Evolutionary conservation across 345 rosid genomes (phyloP).

Genomic region (Melaleuca alternifolia): DNA sequence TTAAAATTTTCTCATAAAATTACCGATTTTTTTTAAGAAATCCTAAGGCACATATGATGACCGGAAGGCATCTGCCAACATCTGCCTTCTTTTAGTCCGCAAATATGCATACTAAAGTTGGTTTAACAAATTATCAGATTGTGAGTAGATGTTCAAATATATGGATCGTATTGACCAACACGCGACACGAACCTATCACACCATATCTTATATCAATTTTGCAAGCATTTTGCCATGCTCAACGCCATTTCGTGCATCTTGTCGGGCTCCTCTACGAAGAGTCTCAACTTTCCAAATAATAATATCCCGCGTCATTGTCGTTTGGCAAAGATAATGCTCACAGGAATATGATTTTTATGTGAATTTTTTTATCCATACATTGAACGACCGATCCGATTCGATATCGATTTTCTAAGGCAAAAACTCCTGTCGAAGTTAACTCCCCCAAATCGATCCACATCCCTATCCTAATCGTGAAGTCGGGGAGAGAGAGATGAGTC

Average conservation of each 20-base stretch:
- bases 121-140: not conserved
- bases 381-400: not conserved
- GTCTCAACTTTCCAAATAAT: not conserved
- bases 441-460: not conserved
- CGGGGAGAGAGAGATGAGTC: not conserved
- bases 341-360: not conserved
- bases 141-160: not conserved
- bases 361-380: not conserved
- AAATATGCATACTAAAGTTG: not conserved
- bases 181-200: not conserved
- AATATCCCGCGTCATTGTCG: not conserved
- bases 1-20: not conserved
- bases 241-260: not conserved
- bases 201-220: not conserved
- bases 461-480: not conserved
- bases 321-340: not conserved
- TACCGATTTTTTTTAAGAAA: not conserved
- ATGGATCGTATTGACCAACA: not conserved
- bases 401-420: not conserved
- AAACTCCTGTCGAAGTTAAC: not conserved
- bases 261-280: not conserved
- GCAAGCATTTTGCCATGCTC: not conserved
- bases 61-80: not conserved
- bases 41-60: not conserved
- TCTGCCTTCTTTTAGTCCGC: not conserved